Conservation (phyloP, 2,329 filamentous ascomycete genomes). For the Fonsecaea erecta region DNA sequence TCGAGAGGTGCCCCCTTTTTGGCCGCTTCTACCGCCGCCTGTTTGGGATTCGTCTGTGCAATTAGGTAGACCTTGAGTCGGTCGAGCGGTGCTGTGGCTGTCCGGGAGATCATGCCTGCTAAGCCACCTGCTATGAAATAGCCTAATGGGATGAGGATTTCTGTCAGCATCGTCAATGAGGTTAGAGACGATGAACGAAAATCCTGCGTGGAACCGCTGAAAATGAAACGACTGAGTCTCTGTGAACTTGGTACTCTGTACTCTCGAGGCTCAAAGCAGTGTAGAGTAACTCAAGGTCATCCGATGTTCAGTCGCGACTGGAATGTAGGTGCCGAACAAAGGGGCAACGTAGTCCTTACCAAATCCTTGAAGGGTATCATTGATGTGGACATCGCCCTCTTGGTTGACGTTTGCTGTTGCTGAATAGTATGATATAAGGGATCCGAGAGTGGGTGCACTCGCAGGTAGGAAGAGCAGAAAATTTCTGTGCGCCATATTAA, state of each 20-base stretch:
- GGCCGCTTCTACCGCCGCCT: constrained; percentile 66
- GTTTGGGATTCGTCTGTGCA: constrained; percentile 74
- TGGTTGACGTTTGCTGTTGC: constrained; percentile 86
- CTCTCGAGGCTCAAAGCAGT: neutral
- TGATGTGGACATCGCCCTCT: constrained; percentile 92
- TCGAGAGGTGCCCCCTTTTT: constrained; percentile 70
- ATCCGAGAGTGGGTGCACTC: constrained; percentile 71
- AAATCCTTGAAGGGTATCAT: constrained; percentile 89
- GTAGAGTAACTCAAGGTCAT: constrained; percentile 1
- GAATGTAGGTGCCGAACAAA: constrained; percentile 9
- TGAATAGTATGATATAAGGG: constrained; percentile 88
- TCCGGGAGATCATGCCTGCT: constrained; percentile 92
- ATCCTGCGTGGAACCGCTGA: neutral
- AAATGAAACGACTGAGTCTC: neutral
- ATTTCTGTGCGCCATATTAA: constrained; percentile 64
- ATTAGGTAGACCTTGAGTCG: constrained; percentile 97
- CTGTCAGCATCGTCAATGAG: constrained; percentile 58
- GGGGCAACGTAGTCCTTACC: constrained; percentile 63
- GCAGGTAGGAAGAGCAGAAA: constrained; percentile 88
- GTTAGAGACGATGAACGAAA: constrained; percentile 19
- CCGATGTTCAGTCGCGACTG: constrained; percentile 2
- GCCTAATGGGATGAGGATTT: constrained; percentile 83
- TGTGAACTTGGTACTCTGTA: neutral
- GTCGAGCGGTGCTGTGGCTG: constrained; percentile 92
- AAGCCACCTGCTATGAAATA: constrained; percentile 96